A percentile compares a stretch with the other conserved stretches of the same genome.
Conservation (phyloP, 2,329 filamentous ascomycete genomes). For the Talaromyces piceae region DNA sequence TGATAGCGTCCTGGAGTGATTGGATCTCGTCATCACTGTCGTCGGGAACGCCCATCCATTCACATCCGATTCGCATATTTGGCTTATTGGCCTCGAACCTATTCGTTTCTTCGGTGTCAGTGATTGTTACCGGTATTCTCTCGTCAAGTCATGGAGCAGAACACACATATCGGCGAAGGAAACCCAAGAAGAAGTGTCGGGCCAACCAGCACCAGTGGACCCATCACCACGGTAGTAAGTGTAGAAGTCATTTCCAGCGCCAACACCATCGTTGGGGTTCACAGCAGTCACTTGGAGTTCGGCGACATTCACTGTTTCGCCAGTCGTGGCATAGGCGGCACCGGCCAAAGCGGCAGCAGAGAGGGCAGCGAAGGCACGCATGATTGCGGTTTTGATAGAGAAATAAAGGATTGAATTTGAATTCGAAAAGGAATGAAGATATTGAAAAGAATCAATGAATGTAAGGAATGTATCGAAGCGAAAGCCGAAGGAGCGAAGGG, state of each 20-base stretch:
- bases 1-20: conserved; percentile 23
- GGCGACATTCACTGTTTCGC: conserved; percentile 6
- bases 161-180: conserved; percentile 1
- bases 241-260: conserved; percentile 9
- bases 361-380: conserved; percentile 2
- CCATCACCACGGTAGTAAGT: conserved; percentile 16
- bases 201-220: conserved; percentile 14
- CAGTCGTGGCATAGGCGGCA: conserved; percentile 7
- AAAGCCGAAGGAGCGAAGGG: background rate
- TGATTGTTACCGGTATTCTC: background rate
- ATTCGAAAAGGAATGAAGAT: conserved; percentile 1
- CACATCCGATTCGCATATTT: conserved; percentile 6
- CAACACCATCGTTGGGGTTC: conserved; percentile 9
- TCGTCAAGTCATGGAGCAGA: background rate
- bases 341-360: conserved; percentile 4
- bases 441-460: background rate
- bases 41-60: conserved; percentile 2
- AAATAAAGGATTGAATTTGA: background rate
- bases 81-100: conserved; percentile 12
- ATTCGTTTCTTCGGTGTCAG: background rate
- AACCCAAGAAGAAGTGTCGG: conserved; percentile 19
- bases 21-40: conserved; percentile 17
- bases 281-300: conserved; percentile 6
- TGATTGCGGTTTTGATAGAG: background rate
- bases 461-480: background rate